Base-by-base conservation (phyloP, 2,329 filamentous ascomycete species). In the Xylaria arbuscula region DNA sequence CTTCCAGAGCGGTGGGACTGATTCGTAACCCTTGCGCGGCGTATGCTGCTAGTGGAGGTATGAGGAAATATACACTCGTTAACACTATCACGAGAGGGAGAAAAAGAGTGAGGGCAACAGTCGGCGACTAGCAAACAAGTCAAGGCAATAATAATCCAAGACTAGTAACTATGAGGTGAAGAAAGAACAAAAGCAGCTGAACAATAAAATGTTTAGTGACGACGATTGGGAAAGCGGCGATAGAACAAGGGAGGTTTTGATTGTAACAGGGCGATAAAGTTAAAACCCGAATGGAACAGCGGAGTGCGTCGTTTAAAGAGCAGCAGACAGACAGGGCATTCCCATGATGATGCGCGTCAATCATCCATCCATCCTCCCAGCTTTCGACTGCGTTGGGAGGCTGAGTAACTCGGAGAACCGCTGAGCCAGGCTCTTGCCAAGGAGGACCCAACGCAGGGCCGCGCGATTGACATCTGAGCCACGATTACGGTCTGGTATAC, bases 1-100 rank as follows among this genome's bases (percentile, higher is more conserved):
- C n/a, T 63, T 64, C 68, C 71, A 69, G 69, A 58, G 59, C 67
- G 45, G 71, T 69, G 71, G 73, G 69, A 73, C 64, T 66, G 70
- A 73, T 74, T 75, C 72, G 74, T 76, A 67, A 75, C 68, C 73
- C 62, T 64, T 51, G 48, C 48, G 60, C 24, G 51, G 70, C 72
- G 71, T n/a, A 19, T 34, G 53, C 11, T 34, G 22, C 34, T 47
- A 57, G 15, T 57, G 24, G 53, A 45, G 38, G 48, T n/a, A 48
- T 48, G 34, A 36, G 38, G n/a, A 38, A 59, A 61, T 45, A 53
- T 47, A 53, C 13, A 47, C 17, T 47, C 45, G 40, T 17, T 45
- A 45, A 4, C 28, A 38, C 36, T 56, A 63, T 54, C 59, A 58
- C 59, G 48, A 17, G 54, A n/a, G 15, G 28, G 22, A 24, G 36